These are phyloP conservation scores for Fusarium udum DNA, from an alignment of 2,329 filamentous ascomycete species.

Conservation along the genomic window DNA sequence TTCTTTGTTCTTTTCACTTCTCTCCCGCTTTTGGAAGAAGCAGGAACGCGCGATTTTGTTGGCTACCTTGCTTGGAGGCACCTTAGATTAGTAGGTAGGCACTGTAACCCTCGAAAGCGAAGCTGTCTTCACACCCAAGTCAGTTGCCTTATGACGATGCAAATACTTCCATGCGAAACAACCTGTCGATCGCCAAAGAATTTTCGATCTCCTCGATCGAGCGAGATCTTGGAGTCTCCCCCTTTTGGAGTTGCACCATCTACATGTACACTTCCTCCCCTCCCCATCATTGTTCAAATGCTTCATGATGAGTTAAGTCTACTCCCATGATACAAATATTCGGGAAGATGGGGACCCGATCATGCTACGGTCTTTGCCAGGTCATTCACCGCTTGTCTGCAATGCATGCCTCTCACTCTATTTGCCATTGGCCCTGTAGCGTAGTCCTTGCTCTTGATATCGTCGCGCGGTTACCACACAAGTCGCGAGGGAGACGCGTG, in stretches of 20 bases:
- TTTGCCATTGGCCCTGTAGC: slow-evolving; percentile 17
- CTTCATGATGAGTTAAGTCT: background rate
- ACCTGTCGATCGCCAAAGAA: background rate
- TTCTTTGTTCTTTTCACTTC: slow-evolving; percentile 11
- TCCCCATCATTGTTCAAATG: background rate
- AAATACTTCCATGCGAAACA: background rate
- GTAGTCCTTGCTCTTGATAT: slow-evolving; percentile 8
- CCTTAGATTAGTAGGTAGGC: background rate
- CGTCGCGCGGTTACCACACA: slow-evolving; percentile 22
- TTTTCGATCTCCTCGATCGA: background rate
- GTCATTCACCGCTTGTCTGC: slow-evolving; percentile 9
- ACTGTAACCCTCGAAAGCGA: background rate
- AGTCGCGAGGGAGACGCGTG: slow-evolving; percentile 26
- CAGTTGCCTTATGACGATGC: slow-evolving; percentile 13
- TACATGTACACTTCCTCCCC: background rate
- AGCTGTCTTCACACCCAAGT: background rate
- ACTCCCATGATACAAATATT: background rate
- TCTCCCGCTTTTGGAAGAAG: background rate
- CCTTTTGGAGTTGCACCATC: background rate
- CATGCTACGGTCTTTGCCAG: background rate
- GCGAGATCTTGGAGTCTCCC: background rate
- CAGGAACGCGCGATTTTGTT: slow-evolving; percentile 24
- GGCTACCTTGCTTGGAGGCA: background rate
- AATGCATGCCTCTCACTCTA: slow-evolving; percentile 7
- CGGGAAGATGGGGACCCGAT: background rate